phyloP scores from a whole-genome alignment of 2,329 filamentous ascomycete species.

The Tolypocladium album region DNA sequence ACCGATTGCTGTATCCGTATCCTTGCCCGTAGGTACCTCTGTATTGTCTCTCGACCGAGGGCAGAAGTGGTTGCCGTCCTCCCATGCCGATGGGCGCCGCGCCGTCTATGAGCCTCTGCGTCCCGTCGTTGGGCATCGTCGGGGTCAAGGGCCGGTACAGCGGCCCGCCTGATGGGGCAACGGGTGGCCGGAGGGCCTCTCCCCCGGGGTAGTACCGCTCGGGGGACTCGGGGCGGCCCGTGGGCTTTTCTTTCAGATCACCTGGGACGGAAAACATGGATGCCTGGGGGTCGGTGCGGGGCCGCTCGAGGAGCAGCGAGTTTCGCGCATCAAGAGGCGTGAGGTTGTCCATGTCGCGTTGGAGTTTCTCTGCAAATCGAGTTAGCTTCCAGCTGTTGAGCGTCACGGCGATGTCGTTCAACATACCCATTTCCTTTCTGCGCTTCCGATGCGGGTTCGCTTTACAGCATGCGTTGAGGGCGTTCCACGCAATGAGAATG shows the following conservation, averaged over 20 bases:
- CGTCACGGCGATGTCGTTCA: neutral
- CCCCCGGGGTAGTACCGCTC: conserved; percentile 19
- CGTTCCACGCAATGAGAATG: conserved; percentile 82
- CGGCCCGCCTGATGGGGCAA: conserved; percentile 15
- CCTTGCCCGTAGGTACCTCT: conserved; percentile 6
- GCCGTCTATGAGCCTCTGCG: conserved; percentile 25
- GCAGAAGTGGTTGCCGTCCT: conserved; percentile 7
- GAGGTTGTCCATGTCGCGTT: conserved; percentile 68
- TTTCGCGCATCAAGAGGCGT: conserved; percentile 82
- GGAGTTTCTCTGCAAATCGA: conserved; percentile 54
- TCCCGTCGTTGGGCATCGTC: conserved; percentile 19
- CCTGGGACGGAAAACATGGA: conserved; percentile 33
- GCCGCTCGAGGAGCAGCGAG: conserved; percentile 63
- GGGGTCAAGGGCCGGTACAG: conserved; percentile 27
- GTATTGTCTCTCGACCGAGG: conserved; percentile 1
- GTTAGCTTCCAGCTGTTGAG: neutral
- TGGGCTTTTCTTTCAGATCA: conserved; percentile 23
- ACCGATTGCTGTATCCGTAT: conserved; percentile 8
- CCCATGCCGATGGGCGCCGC: conserved; percentile 27
- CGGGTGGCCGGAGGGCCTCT: conserved; percentile 9
- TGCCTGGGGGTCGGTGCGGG: conserved; percentile 22
- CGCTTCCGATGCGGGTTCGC: conserved; percentile 84
- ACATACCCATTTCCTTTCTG: conserved; percentile 81
- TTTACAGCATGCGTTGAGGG: conserved; percentile 69
- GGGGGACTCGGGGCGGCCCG: conserved; percentile 17